Conservation (phyloP, 352 stramenopile species). For the Peronospora farinosa region DNA sequence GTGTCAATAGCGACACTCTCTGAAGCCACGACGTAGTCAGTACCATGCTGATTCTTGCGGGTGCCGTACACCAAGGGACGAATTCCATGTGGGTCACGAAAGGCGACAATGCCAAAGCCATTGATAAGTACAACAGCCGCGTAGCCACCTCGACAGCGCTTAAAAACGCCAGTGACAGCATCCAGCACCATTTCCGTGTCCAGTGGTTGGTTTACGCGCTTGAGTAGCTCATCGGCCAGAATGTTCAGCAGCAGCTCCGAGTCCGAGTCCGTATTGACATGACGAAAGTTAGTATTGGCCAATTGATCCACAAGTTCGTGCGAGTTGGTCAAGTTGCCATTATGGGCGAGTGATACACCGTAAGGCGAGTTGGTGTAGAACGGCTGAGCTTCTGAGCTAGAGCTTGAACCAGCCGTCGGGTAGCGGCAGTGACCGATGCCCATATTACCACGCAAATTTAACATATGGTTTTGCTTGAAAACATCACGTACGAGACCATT, state of each 20-base stretch:
- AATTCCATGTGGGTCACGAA: slow-evolving; percentile 97
- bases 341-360: slow-evolving; percentile 95
- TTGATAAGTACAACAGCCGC: slow-evolving; percentile 96
- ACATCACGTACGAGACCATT: slow-evolving; percentile 98
- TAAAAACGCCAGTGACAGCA: slow-evolving; percentile 89
- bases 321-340: slow-evolving; percentile 99
- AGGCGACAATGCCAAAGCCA: slow-evolving; percentile 95
- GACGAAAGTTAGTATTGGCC: slow-evolving; percentile 87
- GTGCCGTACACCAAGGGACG: slow-evolving; percentile 93
- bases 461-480: slow-evolving; percentile 98
- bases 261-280: slow-evolving; percentile 99
- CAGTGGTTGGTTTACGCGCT: slow-evolving; percentile 60
- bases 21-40: slow-evolving; percentile 93
- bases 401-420: slow-evolving; percentile 92
- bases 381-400: slow-evolving; percentile 90
- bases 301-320: slow-evolving; percentile 91
- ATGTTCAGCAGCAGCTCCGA: slow-evolving; percentile 98
- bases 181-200: slow-evolving; percentile 86
- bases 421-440: slow-evolving; percentile 98
- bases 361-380: slow-evolving; percentile 99
- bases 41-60: slow-evolving; percentile 71
- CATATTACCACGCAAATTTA: slow-evolving; percentile 91
- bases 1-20: slow-evolving; percentile 99
- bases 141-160: slow-evolving; percentile 94
- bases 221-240: slow-evolving; percentile 94